Conservation (phyloP, 1,284 basidiomycete genomes). For the Ustilago loliicola region DNA sequence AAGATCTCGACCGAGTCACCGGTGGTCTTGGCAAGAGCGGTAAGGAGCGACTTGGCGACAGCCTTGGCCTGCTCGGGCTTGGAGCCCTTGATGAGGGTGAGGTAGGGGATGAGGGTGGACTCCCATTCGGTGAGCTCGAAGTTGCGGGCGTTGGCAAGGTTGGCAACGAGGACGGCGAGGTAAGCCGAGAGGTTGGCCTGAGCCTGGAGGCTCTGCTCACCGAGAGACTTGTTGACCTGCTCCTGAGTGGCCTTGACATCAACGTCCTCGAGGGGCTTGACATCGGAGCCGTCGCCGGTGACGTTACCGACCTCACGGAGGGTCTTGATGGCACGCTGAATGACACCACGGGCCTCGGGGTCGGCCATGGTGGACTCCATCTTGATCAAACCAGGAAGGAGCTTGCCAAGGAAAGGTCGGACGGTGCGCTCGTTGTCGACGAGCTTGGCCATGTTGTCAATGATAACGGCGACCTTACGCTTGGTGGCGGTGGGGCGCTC, state of each 20-base stretch:
- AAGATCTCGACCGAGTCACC: constrained; percentile 70
- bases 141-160: constrained; percentile 69
- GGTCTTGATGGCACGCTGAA: constrained; percentile 70
- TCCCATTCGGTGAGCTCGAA: constrained; percentile 70
- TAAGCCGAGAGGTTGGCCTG: constrained; percentile 59
- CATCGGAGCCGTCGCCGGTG: constrained; percentile 67
- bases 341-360: constrained; percentile 68
- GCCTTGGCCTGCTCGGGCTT: constrained; percentile 61
- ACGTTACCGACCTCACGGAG: constrained; percentile 69
- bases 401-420: constrained; percentile 70
- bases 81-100: constrained; percentile 67
- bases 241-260: constrained; percentile 55
- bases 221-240: constrained; percentile 63
- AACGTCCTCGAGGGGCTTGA: constrained; percentile 69
- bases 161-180: constrained; percentile 67
- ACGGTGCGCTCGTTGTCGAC: constrained; percentile 71
- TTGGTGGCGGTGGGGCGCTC: constrained; percentile 70
- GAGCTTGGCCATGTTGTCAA: constrained; percentile 71
- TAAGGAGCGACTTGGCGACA: constrained; percentile 60
- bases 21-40: constrained; percentile 65
- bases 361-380: constrained; percentile 69
- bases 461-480: constrained; percentile 71
- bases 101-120: constrained; percentile 64
- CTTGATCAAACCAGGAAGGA: constrained; percentile 70
- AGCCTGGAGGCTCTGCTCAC: constrained; percentile 58